Percentiles rank a stretch among this genome's conserved stretches.
Evolutionary conservation across 2,329 filamentous ascomycete species (phyloP).

Genomic region (Beauveria bassiana): DNA sequence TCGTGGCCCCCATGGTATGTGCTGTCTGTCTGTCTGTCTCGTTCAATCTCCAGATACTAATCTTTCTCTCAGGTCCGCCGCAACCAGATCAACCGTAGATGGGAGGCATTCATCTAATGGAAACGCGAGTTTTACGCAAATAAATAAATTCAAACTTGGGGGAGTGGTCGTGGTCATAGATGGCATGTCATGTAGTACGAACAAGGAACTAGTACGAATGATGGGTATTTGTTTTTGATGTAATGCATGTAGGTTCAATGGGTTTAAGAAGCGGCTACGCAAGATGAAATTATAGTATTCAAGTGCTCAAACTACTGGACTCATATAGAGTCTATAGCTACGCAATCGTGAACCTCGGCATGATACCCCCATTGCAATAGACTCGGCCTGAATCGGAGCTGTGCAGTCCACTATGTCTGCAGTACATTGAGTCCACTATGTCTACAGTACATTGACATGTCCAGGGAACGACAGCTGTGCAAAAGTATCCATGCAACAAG

Average conservation of each 20-base stretch:
- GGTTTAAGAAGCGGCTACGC: not conserved
- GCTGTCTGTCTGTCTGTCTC: not conserved
- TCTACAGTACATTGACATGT: too few relatives aligned
- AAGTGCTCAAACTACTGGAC: too few relatives aligned
- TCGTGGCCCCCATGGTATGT: conserved; percentile 80
- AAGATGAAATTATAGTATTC: not conserved
- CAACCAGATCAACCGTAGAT: conserved; percentile 61
- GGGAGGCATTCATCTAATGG: conserved; percentile 32
- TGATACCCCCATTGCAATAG: too few relatives aligned
- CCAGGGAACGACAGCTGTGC: too few relatives aligned
- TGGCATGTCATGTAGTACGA: not conserved
- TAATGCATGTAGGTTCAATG: not conserved
- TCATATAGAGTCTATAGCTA: too few relatives aligned
- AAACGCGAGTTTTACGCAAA: not conserved
- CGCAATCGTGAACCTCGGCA: too few relatives aligned
- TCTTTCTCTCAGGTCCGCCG: conserved; percentile 39
- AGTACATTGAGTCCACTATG: too few relatives aligned
- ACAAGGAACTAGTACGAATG: not conserved
- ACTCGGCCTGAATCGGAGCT: too few relatives aligned
- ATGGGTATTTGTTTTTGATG: not conserved
- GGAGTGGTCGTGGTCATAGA: not conserved
- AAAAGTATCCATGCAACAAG: too few relatives aligned
- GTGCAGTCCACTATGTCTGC: too few relatives aligned
- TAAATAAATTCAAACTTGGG: not conserved
- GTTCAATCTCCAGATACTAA: conserved; percentile 23